Conservation (phyloP, 202 grass and related monocot species). For the Elaeis oleifera region DNA sequence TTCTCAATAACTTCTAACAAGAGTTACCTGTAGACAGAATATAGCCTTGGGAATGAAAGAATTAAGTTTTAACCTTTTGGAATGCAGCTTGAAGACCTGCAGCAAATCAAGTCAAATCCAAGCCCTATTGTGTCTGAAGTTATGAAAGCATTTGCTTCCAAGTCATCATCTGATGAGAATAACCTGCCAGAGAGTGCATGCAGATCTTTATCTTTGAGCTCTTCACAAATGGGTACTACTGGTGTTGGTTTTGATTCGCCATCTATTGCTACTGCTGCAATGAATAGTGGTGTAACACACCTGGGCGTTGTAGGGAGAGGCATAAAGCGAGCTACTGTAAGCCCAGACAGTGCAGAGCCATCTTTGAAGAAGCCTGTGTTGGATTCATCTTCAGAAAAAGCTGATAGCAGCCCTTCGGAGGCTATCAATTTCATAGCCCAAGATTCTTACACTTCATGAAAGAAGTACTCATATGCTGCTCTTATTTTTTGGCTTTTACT, state of each 20-base stretch:
- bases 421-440: no score
- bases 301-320: conserved; percentile 87
- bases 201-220: conserved; percentile 43
- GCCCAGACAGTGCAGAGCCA: conserved; percentile 25
- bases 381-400: background rate
- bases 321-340: conserved; percentile 58
- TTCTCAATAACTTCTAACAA: no score
- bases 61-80: conserved; percentile 20
- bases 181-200: conserved; percentile 19
- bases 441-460: no score
- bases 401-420: no score
- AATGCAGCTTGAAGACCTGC: conserved; percentile 79
- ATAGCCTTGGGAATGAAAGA: background rate
- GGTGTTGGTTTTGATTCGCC: conserved; percentile 63
- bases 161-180: conserved; percentile 9
- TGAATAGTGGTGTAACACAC: conserved; percentile 57
- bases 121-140: conserved; percentile 31
- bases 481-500: no score
- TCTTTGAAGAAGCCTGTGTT: conserved; percentile 24
- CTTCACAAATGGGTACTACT: conserved; percentile 54
- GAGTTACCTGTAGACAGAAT: no score
- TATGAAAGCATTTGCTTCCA: conserved; percentile 37
- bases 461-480: no score
- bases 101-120: conserved; percentile 43
- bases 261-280: conserved; percentile 60